A percentile compares a stretch with the other conserved stretches of the same genome.
These are phyloP conservation scores for Mycena galopus DNA, from an alignment of 768 basidiomycete species.

Conservation along the genomic window DNA sequence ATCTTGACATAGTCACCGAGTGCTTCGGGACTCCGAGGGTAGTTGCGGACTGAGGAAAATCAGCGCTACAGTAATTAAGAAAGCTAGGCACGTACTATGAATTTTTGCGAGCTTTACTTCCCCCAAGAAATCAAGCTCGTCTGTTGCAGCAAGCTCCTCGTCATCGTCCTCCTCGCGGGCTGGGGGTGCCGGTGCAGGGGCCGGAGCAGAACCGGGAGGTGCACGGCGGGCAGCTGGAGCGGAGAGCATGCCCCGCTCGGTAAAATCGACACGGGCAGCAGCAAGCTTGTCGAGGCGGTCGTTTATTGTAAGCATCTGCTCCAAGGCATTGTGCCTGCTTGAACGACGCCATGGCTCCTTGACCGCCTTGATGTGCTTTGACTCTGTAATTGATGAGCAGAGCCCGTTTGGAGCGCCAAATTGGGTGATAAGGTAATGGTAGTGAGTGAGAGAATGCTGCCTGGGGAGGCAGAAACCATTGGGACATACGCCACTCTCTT, in stretches of 20 bases:
- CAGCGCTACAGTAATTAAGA: not conserved
- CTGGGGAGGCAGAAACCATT: slow-evolving; percentile 42
- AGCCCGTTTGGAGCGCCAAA: slow-evolving; percentile 51
- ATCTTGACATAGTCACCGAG: slow-evolving; percentile 27
- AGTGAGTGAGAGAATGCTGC: slow-evolving; percentile 49
- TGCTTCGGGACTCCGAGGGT: slow-evolving; percentile 17
- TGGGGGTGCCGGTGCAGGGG: not conserved
- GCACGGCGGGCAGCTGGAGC: not conserved
- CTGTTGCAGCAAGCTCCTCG: slow-evolving; percentile 11
- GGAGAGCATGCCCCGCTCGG: slow-evolving; percentile 7
- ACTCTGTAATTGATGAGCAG: slow-evolving; percentile 52
- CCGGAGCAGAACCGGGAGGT: not conserved
- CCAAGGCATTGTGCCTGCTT: slow-evolving; percentile 42
- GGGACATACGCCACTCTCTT: not conserved
- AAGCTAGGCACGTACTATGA: not conserved
- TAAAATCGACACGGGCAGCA: slow-evolving; percentile 36
- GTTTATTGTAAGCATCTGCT: slow-evolving; percentile 50
- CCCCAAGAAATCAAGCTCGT: slow-evolving; percentile 12
- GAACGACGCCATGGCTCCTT: slow-evolving; percentile 50
- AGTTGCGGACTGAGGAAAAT: slow-evolving; percentile 9
- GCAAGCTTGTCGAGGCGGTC: slow-evolving; percentile 46
- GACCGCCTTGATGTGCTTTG: slow-evolving; percentile 51
- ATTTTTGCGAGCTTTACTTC: slow-evolving; percentile 25
- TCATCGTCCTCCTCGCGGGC: slow-evolving; percentile 17
- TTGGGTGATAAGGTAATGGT: slow-evolving; percentile 24